A percentile compares a stretch with the other conserved stretches of the same genome.
Conservation (phyloP, 1,284 basidiomycete species). For the Ustilago nuda region DNA sequence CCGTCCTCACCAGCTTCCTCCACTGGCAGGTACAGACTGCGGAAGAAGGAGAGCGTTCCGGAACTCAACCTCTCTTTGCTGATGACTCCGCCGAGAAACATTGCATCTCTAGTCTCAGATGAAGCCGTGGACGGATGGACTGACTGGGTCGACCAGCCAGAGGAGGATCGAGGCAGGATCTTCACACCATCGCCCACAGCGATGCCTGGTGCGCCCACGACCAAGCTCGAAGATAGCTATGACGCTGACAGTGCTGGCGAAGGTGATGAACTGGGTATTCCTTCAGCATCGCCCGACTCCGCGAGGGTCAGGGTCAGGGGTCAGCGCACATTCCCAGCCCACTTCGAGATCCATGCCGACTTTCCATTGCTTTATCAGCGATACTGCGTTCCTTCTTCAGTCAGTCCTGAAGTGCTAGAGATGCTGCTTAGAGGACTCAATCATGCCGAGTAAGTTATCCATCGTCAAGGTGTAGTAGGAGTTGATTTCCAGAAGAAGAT, state of each 20-base stretch:
- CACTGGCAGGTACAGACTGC: conserved; percentile 24
- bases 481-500: not conserved
- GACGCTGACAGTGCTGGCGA: not conserved
- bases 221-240: not conserved
- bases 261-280: not conserved
- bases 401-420: conserved; percentile 37
- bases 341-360: conserved; percentile 26
- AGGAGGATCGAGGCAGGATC: not conserved
- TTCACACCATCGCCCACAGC: not conserved
- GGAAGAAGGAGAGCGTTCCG: conserved; percentile 27
- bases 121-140: not conserved
- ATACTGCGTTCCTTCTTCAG: conserved; percentile 43
- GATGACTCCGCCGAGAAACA: conserved; percentile 11
- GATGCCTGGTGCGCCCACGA: not conserved
- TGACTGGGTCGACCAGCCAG: conserved; percentile 7
- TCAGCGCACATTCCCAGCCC: conserved; percentile 21
- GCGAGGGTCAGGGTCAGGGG: conserved; percentile 6
- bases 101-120: not conserved
- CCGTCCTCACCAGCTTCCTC: conserved; percentile 25
- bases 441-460: conserved; percentile 21
- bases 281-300: not conserved
- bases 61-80: conserved; percentile 15
- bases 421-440: conserved; percentile 28
- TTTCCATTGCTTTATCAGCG: conserved; percentile 47
- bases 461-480: not conserved